Base-by-base conservation (phyloP, 2,329 filamentous ascomycete species). In the Daldinia sp. region DNA sequence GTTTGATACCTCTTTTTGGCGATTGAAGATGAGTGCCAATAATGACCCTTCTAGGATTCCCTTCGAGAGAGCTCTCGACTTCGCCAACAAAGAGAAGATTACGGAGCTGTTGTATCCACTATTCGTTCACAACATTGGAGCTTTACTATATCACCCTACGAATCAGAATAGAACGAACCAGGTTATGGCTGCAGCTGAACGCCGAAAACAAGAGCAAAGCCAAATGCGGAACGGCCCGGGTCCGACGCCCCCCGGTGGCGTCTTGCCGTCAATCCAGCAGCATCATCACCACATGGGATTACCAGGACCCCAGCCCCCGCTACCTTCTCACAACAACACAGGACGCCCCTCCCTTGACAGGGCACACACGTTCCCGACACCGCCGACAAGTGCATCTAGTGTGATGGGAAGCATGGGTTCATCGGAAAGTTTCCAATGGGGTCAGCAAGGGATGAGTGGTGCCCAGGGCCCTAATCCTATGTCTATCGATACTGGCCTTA, bases 71-170 rank as follows among this genome's bases (percentile, higher is more conserved):
- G 96, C 96, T n/a, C 84, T 99, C 60, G 96, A 98, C 76, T 98
- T 99, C 79, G 96, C 96, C 72, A 99, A 99, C 84, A 98, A 98
- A 86, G 96, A 99, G 82, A 98, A 98, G 83, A 99, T 98, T 72
- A 98, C 96, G 0, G 95, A 98, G 81, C 84, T 94, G 54, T 84
- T 98, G 61, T 99, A 98, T 80, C 96, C 96, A 59, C 85, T 99
- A 55, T 99, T 99, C 79, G 96, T 98, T 42, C 94, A 98, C 81
- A 97, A 98, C 81, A 98, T 98, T 78, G 93, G 93, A 67, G 92
- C 93, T 65, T 86, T 98, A 72, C 87, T 98, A 56, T 98, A 98
- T 80, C 95, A 98, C 79, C 95, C 96, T 0, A 91, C 92, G 44
- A 98, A 98, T 79, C 92, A 94, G 78, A 92, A 84, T 72, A 87